Conservation (phyloP, 2,329 filamentous ascomycete species). For the Arthrobotrys iridis region DNA sequence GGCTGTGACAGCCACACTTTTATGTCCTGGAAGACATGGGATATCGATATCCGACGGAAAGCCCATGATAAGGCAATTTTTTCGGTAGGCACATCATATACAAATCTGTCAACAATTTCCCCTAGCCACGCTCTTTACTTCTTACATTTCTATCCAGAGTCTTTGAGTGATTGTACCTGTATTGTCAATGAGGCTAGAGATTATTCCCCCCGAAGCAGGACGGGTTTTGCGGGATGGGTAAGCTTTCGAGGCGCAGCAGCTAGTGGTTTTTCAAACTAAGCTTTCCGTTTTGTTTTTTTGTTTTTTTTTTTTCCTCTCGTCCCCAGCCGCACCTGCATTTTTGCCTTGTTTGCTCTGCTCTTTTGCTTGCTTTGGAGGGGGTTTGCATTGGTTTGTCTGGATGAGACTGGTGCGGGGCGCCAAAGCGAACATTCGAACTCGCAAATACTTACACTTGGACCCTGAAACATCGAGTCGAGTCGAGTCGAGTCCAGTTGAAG, state of each 20-base stretch:
- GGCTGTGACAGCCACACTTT: neutral
- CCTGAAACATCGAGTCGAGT: too few species aligned
- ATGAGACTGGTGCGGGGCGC: conserved; percentile 23
- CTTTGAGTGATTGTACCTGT: too few species aligned
- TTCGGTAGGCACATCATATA: neutral
- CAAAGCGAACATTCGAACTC: too few species aligned
- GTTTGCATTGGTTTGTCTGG: conserved; percentile 11
- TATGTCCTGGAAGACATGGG: too few species aligned
- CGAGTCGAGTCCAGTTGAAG: neutral
- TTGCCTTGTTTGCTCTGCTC: neutral
- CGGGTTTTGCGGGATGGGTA: conserved; percentile 25
- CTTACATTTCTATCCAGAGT: too few species aligned
- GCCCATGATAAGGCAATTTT: conserved; percentile 21
- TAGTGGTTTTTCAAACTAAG: neutral
- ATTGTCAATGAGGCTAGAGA: too few species aligned
- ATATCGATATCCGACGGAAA: conserved; percentile 12
- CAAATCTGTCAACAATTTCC: conserved; percentile 26
- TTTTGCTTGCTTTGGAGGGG: neutral
- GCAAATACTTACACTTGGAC: too few species aligned
- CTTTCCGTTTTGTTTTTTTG: neutral
- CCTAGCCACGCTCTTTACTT: too few species aligned
- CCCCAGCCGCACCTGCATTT: conserved; percentile 47
- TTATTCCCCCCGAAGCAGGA: too few species aligned
- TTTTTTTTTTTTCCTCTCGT: neutral
- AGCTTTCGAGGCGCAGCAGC: conserved; percentile 50